Evolutionary conservation across 768 basidiomycete genomes (phyloP).

Genomic region (Albatrellus ellisii): DNA sequence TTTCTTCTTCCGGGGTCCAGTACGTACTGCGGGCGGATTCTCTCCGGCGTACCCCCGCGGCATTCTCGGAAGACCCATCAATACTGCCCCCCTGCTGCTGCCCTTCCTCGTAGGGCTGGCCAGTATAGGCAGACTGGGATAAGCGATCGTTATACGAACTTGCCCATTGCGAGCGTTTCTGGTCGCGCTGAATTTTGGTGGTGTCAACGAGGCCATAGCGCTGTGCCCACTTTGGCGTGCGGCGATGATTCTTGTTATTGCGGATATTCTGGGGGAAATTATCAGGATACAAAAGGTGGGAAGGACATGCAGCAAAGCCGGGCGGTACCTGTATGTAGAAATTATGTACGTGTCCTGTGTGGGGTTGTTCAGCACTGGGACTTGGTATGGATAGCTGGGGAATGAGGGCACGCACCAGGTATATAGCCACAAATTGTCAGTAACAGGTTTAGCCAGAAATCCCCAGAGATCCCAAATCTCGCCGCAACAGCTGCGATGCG

Average conservation of each 20-base stretch:
- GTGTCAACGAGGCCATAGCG: constrained; percentile 83
- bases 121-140: constrained; percentile 53
- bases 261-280: constrained; percentile 57
- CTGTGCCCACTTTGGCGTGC: constrained; percentile 95
- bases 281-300: not conserved
- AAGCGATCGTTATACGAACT: constrained; percentile 75
- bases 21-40: constrained; percentile 21
- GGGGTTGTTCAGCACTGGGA: constrained; percentile 3
- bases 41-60: constrained; percentile 18
- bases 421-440: constrained; percentile 89
- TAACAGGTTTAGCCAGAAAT: constrained; percentile 85
- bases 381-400: constrained; percentile 4
- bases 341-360: constrained; percentile 76
- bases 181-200: constrained; percentile 62
- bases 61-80: constrained; percentile 19
- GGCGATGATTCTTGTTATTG: constrained; percentile 84
- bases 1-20: constrained; percentile 69
- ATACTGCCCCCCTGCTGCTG: constrained; percentile 32
- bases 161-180: constrained; percentile 80
- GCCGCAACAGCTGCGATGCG: constrained; percentile 71
- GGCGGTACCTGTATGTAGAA: constrained; percentile 53
- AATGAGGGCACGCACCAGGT: constrained; percentile 38
- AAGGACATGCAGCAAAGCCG: not conserved
- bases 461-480: constrained; percentile 80
- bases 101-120: constrained; percentile 67